Evolutionary conservation across 2,329 filamentous ascomycete species (phyloP), one percentile per base, ranked within the genome.

Genomic region (Trichophyton verrucosum): DNA sequence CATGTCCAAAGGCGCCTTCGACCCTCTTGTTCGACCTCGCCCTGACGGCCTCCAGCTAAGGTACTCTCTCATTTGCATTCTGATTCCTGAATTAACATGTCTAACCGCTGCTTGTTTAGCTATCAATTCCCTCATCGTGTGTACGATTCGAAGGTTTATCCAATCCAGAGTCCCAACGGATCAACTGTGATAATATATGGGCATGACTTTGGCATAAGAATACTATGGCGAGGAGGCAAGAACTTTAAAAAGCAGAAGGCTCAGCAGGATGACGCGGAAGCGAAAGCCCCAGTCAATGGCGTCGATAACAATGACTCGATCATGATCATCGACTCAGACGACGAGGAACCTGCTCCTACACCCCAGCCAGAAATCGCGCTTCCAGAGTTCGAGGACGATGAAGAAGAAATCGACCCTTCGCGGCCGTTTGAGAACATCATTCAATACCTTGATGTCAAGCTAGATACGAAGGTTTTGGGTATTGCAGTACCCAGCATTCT

Each of bases 111-210:
- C 33, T 13, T 59, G 6, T 40, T 51, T 66, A 86, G 83, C 71
- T 86, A 86, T 68, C 77, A 83, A 66, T 77, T 85, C 38, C 78
- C 81, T 13, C 80, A 83, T 68, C 81, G 82, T 66, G 75, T 82
- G 62, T 78, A 82, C 71, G 74, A 75, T 61, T 77, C 82, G 11
- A 77, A 78, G 68, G 74, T 81, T 64, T 86, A 86, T 67, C 83
- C 84, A 4, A 69, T 81, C 42, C 75, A 76, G 63, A 76, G 82
- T 20, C 79, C 82, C 22, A 85, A 86, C 70, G 82, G 82, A 68
- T 86, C 84, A 2, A 82, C 80, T 2, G 75, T 86, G 62, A 75
- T 86, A 51, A 67, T 86, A 11, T 85, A 83, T 65, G 84, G 80
- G 55, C 80, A 85, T 64, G 79, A 81, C 47, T 76, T 75, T 47